phyloP scores from a whole-genome alignment of 345 rosid species.

The Syzygium oleosum region DNA sequence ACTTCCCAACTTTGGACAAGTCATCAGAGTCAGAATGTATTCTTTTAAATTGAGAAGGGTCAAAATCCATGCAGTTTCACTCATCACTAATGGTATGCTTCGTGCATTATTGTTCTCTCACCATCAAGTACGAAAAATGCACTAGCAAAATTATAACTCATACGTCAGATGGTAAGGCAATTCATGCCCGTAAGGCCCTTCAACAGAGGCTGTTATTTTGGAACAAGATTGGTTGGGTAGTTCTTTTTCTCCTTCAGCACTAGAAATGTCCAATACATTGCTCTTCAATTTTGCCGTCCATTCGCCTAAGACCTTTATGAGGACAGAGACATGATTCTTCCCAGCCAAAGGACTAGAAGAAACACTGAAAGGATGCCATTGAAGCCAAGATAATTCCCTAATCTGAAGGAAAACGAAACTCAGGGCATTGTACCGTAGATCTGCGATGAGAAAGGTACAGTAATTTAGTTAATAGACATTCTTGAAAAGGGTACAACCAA shows the following conservation, averaged over 20 bases:
- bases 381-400: constrained; percentile 80
- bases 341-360: constrained; percentile 90
- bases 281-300: constrained; percentile 73
- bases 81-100: neutral
- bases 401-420: constrained; percentile 85
- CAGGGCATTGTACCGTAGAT: constrained; percentile 70
- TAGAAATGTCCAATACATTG: constrained; percentile 21
- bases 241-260: constrained; percentile 20
- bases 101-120: neutral
- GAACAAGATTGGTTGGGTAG: constrained; percentile 1
- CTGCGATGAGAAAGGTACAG: constrained; percentile 14
- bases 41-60: neutral
- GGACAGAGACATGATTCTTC: constrained; percentile 55
- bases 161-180: constrained; percentile 76
- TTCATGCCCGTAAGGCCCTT: constrained; percentile 94
- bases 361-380: constrained; percentile 98
- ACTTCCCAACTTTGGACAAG: neutral
- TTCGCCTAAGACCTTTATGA: constrained; percentile 76
- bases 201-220: constrained; percentile 69
- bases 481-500: neutral
- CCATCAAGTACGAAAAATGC: neutral
- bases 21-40: neutral
- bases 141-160: neutral
- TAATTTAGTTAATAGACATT: neutral
- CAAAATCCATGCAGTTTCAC: neutral